phyloP scores from a whole-genome alignment of 2,329 filamentous ascomycete species.

The Fusarium marasasianum region DNA sequence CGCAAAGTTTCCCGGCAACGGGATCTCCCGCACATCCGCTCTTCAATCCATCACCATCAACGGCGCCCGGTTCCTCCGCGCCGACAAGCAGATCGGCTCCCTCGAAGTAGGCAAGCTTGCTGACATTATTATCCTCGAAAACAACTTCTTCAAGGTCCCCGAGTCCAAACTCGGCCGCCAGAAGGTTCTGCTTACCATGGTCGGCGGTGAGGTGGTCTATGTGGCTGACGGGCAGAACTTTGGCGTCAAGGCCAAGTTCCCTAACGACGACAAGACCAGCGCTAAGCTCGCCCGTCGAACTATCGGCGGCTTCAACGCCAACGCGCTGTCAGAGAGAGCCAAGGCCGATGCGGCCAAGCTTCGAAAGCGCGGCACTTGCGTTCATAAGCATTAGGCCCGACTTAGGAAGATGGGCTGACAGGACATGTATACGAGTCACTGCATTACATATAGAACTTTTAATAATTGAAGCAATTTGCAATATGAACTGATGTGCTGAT shows the following conservation, averaged over 20 bases:
- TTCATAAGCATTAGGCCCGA: conserved; percentile 26
- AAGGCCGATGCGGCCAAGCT: conserved; percentile 15
- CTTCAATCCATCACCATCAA: conserved; percentile 39
- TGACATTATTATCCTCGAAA: conserved; percentile 39
- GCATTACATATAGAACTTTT: neutral
- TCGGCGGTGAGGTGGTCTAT: conserved; percentile 41
- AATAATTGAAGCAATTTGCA: neutral
- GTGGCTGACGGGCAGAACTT: conserved; percentile 38
- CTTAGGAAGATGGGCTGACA: neutral
- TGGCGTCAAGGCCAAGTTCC: conserved; percentile 38
- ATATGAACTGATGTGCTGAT: neutral
- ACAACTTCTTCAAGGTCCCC: conserved; percentile 40
- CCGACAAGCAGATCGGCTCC: conserved; percentile 39
- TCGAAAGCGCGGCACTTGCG: conserved; percentile 31
- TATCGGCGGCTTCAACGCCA: conserved; percentile 30
- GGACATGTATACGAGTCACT: neutral
- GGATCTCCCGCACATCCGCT: conserved; percentile 34
- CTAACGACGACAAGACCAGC: conserved; percentile 31
- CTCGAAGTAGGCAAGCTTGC: conserved; percentile 42
- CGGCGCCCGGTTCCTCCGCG: conserved; percentile 38
- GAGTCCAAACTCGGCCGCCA: conserved; percentile 38
- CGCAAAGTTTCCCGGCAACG: conserved; percentile 33
- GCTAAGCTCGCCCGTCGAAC: conserved; percentile 27
- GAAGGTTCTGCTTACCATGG: conserved; percentile 40
- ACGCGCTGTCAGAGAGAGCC: conserved; percentile 16